Evolutionary conservation across 2,329 filamentous ascomycete species (phyloP).

Genomic region (Colletotrichum zoysiae): DNA sequence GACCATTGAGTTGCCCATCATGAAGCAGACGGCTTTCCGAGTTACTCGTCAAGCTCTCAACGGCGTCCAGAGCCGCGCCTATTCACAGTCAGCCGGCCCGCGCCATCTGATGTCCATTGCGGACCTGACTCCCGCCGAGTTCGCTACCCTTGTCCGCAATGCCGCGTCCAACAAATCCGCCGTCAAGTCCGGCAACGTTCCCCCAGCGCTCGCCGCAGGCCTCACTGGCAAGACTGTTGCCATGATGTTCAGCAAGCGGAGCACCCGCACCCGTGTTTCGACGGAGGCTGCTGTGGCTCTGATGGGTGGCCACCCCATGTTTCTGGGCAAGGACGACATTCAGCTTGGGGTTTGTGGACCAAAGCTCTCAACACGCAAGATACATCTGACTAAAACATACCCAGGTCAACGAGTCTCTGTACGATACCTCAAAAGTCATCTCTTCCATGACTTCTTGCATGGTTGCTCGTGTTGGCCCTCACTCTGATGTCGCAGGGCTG

Average conservation of each 20-base stretch:
- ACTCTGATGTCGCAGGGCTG: conserved; percentile 79
- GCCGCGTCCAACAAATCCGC: conserved; percentile 80
- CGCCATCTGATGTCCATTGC: conserved; percentile 93
- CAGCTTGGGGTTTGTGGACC: conserved; percentile 81
- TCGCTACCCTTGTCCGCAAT: conserved; percentile 86
- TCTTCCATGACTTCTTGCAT: conserved; percentile 93
- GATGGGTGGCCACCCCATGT: conserved; percentile 95
- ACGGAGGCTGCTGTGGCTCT: conserved; percentile 91
- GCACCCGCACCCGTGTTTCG: conserved; percentile 91
- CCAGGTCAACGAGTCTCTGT: conserved; percentile 91
- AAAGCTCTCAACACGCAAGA: background rate
- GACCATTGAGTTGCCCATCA: conserved; percentile 42
- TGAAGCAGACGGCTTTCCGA: conserved; percentile 52
- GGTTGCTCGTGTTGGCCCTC: conserved; percentile 82
- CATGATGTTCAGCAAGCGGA: conserved; percentile 97
- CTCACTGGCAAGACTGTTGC: conserved; percentile 86
- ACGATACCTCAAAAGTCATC: conserved; percentile 91
- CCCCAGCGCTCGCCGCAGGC: conserved; percentile 69
- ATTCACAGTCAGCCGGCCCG: conserved; percentile 61
- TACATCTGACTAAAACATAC: conserved; percentile 20
- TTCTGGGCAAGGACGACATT: conserved; percentile 94
- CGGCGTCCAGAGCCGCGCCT: conserved; percentile 57
- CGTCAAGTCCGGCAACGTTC: conserved; percentile 77
- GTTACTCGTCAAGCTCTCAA: conserved; percentile 51
- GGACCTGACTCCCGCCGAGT: conserved; percentile 84